Base-by-base conservation (phyloP, 2,329 filamentous ascomycete species). In the Rhytidhysteron rufulum region DNA sequence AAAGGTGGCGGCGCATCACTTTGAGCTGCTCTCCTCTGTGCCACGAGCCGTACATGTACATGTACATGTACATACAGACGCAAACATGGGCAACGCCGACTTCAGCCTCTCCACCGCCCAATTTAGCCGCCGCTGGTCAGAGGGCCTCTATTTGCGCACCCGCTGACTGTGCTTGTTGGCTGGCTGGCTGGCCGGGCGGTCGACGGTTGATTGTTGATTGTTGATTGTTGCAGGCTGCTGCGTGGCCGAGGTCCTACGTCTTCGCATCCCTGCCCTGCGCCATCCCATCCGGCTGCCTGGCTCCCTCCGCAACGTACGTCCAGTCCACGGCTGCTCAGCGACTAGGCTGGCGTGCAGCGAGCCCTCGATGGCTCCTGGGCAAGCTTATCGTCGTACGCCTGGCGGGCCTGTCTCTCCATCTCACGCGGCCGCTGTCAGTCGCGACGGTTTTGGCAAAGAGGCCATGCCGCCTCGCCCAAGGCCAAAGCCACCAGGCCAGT, bases 91-190 rank as follows among this genome's bases (percentile, higher is more conserved):
- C n/a, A 27, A 37, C 20, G 21, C 25, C 22, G 17, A n/a, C n/a
- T 27, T 13, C 24, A n/a, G 15, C 34, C 22, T 16, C 24, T 37
- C 27, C 13, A 37, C n/a, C 13, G 29, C 24, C 29, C 34, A n/a
- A 17, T 27, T 37, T 37, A 37, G 35, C 35, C 35, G 35, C 35
- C 35, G 22, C n/a, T 29, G 9, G 13, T 21, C 18, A 24, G 24
- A n/a, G n/a, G n/a, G n/a, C n/a, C n/a, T n/a, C n/a, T n/a, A n/a
- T n/a, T n/a, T n/a, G n/a, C n/a, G n/a, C n/a, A n/a, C n/a, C n/a
- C n/a, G n/a, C n/a, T n/a, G n/a, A n/a, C n/a, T n/a, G n/a, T n/a
- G n/a, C n/a, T n/a, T n/a, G n/a, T n/a, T n/a, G n/a, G n/a, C n/a
- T n/a, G n/a, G n/a, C n/a, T n/a, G n/a, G n/a, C n/a, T n/a, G n/a